Evolutionary conservation across 2,329 filamentous ascomycete genomes (phyloP).

Genomic region (Beauveria asiatica): DNA sequence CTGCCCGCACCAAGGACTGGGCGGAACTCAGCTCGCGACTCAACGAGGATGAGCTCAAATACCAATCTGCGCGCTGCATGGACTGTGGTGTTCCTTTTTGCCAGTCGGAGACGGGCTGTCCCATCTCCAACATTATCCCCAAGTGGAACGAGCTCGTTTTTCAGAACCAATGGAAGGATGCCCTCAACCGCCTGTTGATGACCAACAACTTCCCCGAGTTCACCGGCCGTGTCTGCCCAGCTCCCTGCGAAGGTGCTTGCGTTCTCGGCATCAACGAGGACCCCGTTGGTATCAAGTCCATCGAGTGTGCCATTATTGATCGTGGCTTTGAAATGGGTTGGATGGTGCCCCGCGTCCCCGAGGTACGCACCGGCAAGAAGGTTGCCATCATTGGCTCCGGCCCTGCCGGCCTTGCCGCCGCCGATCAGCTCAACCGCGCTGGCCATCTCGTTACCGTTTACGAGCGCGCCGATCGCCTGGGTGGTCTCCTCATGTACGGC

Average conservation of each 20-base stretch:
- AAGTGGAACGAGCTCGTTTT: constrained; percentile 88
- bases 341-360: constrained; percentile 79
- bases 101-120: constrained; percentile 90
- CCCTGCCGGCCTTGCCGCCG: constrained; percentile 79
- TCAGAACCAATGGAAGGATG: constrained; percentile 77
- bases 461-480: constrained; percentile 82
- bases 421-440: constrained; percentile 89
- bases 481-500: constrained; percentile 94
- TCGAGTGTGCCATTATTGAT: constrained; percentile 96
- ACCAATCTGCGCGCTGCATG: constrained; percentile 95
- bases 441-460: constrained; percentile 86
- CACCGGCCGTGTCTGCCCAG: constrained; percentile 92
- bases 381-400: constrained; percentile 87
- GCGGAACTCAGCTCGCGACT: constrained; percentile 80
- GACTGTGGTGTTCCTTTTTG: constrained; percentile 98
- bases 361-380: constrained; percentile 77
- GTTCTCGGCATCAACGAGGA: constrained; percentile 96
- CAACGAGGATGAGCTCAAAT: constrained; percentile 91
- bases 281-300: constrained; percentile 95
- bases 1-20: constrained; percentile 86
- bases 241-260: constrained; percentile 92
- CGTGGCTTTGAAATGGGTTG: constrained; percentile 96
- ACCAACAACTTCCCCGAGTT: constrained; percentile 99
- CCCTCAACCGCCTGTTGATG: constrained; percentile 83
- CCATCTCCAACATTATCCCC: constrained; percentile 94